These are phyloP conservation scores for Leishmania gerbilli DNA, from an alignment of 208 protist genomes.

Conservation along the genomic window DNA sequence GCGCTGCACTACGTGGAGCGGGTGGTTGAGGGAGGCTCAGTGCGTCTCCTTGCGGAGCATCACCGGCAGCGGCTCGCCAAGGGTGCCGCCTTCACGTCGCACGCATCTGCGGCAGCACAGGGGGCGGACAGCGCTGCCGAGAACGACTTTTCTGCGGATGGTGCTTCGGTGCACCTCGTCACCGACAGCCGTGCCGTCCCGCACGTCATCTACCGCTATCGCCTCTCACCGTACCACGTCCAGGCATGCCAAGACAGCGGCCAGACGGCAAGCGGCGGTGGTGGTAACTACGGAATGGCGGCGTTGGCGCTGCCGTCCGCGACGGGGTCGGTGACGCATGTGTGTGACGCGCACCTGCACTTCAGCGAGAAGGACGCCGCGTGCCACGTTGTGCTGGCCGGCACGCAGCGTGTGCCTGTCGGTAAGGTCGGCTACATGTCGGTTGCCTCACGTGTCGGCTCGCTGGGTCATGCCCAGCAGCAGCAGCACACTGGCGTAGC, in stretches of 20 bases:
- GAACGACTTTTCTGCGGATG: neutral
- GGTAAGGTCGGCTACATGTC: neutral
- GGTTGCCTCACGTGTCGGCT: neutral
- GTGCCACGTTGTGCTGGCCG: slow-evolving; percentile 23
- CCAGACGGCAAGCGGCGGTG: neutral
- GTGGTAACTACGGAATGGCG: neutral
- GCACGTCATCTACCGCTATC: slow-evolving; percentile 71
- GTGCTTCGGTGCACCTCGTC: neutral
- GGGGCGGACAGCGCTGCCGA: neutral
- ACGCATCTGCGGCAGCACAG: neutral
- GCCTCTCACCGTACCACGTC: slow-evolving; percentile 35
- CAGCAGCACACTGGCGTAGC: neutral
- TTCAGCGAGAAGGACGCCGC: slow-evolving; percentile 23
- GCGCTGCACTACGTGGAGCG: slow-evolving; percentile 68
- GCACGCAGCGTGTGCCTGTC: slow-evolving; percentile 21
- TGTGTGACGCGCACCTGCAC: slow-evolving; percentile 28
- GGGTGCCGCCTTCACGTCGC: neutral
- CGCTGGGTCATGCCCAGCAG: slow-evolving; percentile 10
- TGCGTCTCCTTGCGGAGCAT: slow-evolving; percentile 49
- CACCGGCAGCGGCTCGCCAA: slow-evolving; percentile 30
- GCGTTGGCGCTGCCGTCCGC: neutral
- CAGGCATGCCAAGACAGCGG: slow-evolving; percentile 1
- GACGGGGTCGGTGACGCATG: slow-evolving; percentile 7
- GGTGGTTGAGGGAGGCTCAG: slow-evolving; percentile 49
- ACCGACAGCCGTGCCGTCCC: slow-evolving; percentile 31